phyloP scores from a whole-genome alignment of 1,284 basidiomycete genomes.

The Ustilago hordei region DNA sequence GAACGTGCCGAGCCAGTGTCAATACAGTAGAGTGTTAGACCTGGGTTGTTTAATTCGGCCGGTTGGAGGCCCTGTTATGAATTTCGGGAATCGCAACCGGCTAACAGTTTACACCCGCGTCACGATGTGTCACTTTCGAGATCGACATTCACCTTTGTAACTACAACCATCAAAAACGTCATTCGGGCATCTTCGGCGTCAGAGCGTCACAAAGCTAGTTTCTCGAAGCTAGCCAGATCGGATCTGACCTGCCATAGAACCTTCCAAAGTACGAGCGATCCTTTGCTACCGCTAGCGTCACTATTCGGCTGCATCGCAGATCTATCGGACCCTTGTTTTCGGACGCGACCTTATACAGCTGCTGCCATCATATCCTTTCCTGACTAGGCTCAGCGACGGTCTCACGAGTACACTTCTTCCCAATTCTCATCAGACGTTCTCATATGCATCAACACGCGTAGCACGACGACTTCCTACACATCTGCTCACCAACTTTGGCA shows the following conservation, averaged over 20 bases:
- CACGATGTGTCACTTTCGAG: conserved; percentile 18
- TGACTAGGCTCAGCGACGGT: not conserved
- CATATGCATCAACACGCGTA: not conserved
- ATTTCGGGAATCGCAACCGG: conserved; percentile 12
- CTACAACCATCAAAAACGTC: conserved; percentile 4
- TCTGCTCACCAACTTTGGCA: not conserved
- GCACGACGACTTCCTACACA: not conserved
- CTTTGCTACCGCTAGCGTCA: not conserved
- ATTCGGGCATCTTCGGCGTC: conserved; percentile 2
- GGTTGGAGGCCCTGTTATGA: not conserved
- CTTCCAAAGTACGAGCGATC: not conserved
- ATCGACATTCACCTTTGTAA: conserved; percentile 7
- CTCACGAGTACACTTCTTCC: not conserved
- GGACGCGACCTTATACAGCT: not conserved
- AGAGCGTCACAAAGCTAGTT: not conserved
- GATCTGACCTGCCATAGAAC: not conserved
- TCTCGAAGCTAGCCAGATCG: not conserved
- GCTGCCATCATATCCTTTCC: not conserved
- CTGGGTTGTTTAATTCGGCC: not conserved
- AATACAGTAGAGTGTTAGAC: not conserved
- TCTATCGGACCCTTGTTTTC: conserved; percentile 5
- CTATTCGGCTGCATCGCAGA: conserved; percentile 1
- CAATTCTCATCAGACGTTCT: not conserved
- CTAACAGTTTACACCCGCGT: conserved; percentile 7
- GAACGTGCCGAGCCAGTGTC: not conserved